A percentile compares a stretch with the other conserved stretches of the same genome.
Conservation (phyloP, 257 asterid species). For the Solanum bulbocastanum region DNA sequence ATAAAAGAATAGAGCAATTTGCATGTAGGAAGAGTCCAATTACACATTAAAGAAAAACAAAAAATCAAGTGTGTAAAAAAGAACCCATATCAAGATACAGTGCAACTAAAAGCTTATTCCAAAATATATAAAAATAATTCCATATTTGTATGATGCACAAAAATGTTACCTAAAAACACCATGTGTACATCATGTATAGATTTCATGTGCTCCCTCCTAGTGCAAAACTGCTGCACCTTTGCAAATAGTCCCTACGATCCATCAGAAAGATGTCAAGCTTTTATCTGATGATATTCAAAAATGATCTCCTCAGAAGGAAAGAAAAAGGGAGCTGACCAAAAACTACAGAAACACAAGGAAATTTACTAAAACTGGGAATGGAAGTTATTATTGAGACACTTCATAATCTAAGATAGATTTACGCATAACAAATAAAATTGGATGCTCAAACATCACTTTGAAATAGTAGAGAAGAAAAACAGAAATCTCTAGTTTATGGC, state of each 20-base stretch:
- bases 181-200: constrained; percentile 89
- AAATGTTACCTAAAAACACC: constrained; percentile 74
- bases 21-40: neutral
- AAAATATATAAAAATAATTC: neutral
- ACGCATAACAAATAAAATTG: neutral
- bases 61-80: neutral
- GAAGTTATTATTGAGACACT: neutral
- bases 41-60: neutral
- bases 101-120: neutral
- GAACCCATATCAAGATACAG: neutral
- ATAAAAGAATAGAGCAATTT: neutral
- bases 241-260: constrained; percentile 70
- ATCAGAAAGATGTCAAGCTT: neutral
- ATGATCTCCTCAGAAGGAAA: neutral
- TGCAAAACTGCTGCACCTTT: constrained; percentile 92
- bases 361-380: neutral
- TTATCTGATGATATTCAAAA: constrained; percentile 16
- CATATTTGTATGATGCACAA: neutral
- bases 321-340: neutral
- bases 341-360: neutral
- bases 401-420: neutral
- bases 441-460: neutral
- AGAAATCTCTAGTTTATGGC: neutral
- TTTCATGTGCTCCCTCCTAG: constrained; percentile 89
- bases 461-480: neutral